Percentiles rank a stretch among this genome's conserved stretches.
Conservation (phyloP, 2,329 filamentous ascomycete genomes). For the Talaromyces sp. region DNA sequence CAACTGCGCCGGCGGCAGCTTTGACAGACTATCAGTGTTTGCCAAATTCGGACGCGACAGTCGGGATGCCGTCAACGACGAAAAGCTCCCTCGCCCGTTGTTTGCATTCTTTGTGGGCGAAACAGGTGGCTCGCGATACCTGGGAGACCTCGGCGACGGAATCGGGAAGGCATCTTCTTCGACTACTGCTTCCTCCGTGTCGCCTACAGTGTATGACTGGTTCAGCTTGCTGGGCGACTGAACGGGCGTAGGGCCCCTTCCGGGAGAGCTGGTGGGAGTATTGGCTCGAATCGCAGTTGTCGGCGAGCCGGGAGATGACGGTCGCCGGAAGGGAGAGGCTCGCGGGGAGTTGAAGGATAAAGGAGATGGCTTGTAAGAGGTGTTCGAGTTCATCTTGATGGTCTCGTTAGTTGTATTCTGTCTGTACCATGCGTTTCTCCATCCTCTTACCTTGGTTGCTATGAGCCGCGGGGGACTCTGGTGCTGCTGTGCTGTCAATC, state of each 20-base stretch:
- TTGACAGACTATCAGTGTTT: conserved; percentile 33
- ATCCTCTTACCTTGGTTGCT: not conserved
- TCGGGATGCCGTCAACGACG: conserved; percentile 24
- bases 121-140: conserved; percentile 33
- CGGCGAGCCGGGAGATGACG: conserved; percentile 58
- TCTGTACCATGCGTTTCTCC: not conserved
- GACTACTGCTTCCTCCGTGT: conserved; percentile 32
- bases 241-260: conserved; percentile 37
- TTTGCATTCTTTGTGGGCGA: conserved; percentile 35
- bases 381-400: conserved; percentile 45
- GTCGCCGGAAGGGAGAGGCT: conserved; percentile 63
- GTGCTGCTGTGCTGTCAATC: not conserved
- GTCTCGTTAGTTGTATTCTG: not conserved
- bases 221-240: conserved; percentile 45
- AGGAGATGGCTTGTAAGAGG: conserved; percentile 66
- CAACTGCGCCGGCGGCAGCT: conserved; percentile 72
- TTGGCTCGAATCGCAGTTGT: conserved; percentile 49
- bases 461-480: not conserved
- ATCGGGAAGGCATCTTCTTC: conserved; percentile 23
- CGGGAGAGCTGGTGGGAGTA: conserved; percentile 44
- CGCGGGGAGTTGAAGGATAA: conserved; percentile 67
- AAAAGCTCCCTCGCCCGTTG: conserved; percentile 20
- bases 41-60: conserved; percentile 18
- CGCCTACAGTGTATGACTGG: conserved; percentile 40
- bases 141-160: conserved; percentile 21